A percentile compares a stretch with the other conserved stretches of the same genome.
These are phyloP conservation scores for Cercospora canescens DNA, from an alignment of 2,329 filamentous ascomycete genomes.

Conservation along the genomic window DNA sequence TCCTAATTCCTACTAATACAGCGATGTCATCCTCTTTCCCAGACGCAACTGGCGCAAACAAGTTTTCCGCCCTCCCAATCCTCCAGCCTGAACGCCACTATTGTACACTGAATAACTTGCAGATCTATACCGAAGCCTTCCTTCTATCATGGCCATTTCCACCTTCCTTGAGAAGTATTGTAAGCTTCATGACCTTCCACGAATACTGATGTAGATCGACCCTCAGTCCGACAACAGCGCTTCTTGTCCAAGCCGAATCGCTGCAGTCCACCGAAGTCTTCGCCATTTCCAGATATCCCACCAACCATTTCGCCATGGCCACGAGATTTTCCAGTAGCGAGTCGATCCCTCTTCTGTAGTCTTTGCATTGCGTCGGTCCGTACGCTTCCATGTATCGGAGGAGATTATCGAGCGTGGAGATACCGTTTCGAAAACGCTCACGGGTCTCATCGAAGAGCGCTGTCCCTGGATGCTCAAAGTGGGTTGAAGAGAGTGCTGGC, in stretches of 20 bases:
- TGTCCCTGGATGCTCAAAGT: conserved; percentile 5
- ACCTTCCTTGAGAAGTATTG: conserved; percentile 5
- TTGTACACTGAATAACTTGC: background rate
- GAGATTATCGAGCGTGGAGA: conserved; percentile 19
- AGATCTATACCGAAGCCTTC: background rate
- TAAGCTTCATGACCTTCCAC: conserved; percentile 22
- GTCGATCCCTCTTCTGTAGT: conserved; percentile 14
- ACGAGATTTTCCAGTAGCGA: conserved; percentile 17
- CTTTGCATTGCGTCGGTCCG: conserved; percentile 10
- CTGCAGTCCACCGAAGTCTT: background rate
- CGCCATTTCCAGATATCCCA: conserved; percentile 15
- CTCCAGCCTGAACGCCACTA: background rate
- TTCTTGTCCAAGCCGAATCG: conserved; percentile 12
- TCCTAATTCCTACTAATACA: background rate
- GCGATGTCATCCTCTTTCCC: background rate
- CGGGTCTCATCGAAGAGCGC: conserved; percentile 20
- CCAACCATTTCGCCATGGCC: conserved; percentile 21
- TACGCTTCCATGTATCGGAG: conserved; percentile 16
- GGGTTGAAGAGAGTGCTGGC: background rate
- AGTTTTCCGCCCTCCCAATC: background rate
- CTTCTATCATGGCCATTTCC: background rate
- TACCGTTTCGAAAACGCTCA: conserved; percentile 14
- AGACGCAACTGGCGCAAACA: background rate
- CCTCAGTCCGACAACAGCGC: conserved; percentile 18
- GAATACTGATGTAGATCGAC: conserved; percentile 24